Evolutionary conservation across 495 filamentous ascomycete genomes (phyloP).

Genomic region (Xylaria venustula): DNA sequence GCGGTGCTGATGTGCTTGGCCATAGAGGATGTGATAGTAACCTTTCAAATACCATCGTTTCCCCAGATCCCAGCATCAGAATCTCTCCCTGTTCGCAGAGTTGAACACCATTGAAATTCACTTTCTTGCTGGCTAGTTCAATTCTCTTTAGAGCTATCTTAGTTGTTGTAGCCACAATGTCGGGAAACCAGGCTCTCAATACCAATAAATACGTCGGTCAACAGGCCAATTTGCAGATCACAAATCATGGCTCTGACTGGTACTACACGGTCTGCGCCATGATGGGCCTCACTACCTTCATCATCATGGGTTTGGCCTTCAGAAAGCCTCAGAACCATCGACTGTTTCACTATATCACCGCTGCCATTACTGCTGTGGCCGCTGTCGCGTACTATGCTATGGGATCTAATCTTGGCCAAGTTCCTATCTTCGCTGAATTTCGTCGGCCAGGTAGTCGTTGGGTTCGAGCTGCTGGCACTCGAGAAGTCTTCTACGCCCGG

Average conservation of each 20-base stretch:
- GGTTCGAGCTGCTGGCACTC: slow-evolving; percentile 43
- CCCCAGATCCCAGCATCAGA: neutral
- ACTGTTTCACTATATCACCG: slow-evolving; percentile 69
- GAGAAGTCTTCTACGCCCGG: slow-evolving; percentile 70
- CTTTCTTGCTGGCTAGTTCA: no score
- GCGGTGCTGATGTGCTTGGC: neutral
- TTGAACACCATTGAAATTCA: neutral
- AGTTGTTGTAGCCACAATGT: slow-evolving; percentile 9
- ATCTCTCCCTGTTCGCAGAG: neutral
- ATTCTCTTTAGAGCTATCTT: neutral
- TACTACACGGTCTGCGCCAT: slow-evolving; percentile 56
- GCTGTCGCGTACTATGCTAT: slow-evolving; percentile 68
- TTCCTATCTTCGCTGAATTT: slow-evolving; percentile 58
- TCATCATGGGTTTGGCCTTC: slow-evolving; percentile 45
- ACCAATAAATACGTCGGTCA: slow-evolving; percentile 41
- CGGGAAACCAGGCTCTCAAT: slow-evolving; percentile 49
- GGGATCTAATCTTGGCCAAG: slow-evolving; percentile 66
- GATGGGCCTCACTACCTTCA: slow-evolving; percentile 42
- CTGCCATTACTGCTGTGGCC: slow-evolving; percentile 58
- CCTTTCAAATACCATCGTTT: slow-evolving; percentile 1
- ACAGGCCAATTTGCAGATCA: slow-evolving; percentile 56
- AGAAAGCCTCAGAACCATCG: slow-evolving; percentile 53
- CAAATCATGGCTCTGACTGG: slow-evolving; percentile 54
- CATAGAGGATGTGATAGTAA: neutral
- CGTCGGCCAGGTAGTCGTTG: slow-evolving; percentile 32